These are phyloP conservation scores for Penicillium manginii DNA, from an alignment of 495 filamentous ascomycete genomes.

Conservation along the genomic window DNA sequence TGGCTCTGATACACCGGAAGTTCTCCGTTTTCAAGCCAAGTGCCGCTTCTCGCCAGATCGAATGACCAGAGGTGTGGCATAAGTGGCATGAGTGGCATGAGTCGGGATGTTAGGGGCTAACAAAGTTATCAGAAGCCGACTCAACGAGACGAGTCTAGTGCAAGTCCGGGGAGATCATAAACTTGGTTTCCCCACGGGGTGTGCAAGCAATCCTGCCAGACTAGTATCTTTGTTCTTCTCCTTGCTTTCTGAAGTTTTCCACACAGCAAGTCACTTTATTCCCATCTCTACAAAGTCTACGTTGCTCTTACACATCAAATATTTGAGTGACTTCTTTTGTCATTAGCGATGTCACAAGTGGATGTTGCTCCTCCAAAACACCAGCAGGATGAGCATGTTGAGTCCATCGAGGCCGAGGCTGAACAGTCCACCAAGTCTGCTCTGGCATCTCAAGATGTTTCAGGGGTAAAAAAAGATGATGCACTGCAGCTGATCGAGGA, in stretches of 20 bases:
- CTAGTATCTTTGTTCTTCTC: background rate
- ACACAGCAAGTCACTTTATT: no score
- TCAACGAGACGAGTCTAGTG: conserved; percentile 6
- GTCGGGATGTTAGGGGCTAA: conserved; percentile 7
- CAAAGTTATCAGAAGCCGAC: conserved; percentile 4
- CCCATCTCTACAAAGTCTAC: background rate
- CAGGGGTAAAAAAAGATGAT: conserved; percentile 39
- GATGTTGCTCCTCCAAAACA: conserved; percentile 24
- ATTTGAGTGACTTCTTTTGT: conserved; percentile 4
- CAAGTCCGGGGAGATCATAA: conserved; percentile 23
- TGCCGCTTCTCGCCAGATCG: conserved; percentile 5
- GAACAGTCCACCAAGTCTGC: conserved; percentile 15
- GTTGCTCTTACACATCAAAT: background rate
- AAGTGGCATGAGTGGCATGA: conserved; percentile 6
- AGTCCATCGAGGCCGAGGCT: conserved; percentile 33
- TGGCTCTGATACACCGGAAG: conserved; percentile 21
- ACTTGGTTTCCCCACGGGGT: conserved; percentile 41
- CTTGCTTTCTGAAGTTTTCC: no score
- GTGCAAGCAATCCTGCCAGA: conserved; percentile 14
- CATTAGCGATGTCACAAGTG: conserved; percentile 28
- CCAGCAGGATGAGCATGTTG: conserved; percentile 43
- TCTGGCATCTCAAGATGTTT: conserved; percentile 1
- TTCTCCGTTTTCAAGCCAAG: conserved; percentile 22
- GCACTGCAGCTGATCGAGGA: conserved; percentile 51
- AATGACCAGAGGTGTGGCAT: background rate